phyloP scores from a whole-genome alignment of 2,329 filamentous ascomycete species.

The Penicillium sp. region DNA sequence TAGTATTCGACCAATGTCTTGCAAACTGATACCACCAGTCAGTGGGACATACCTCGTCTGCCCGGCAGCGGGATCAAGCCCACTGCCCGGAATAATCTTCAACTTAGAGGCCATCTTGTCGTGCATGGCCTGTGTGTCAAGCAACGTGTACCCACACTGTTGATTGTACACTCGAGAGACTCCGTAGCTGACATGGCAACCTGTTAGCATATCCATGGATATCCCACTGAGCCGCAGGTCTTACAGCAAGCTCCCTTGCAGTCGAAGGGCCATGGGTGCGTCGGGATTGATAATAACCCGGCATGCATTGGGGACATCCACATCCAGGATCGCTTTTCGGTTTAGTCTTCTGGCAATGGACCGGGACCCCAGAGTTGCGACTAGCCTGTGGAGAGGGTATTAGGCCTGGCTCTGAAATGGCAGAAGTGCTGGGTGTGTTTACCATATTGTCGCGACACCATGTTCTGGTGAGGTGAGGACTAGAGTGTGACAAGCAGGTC shows the following conservation, averaged over 20 bases:
- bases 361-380: slow-evolving; percentile 79
- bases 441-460: slow-evolving; percentile 95
- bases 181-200: slow-evolving; percentile 57
- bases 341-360: slow-evolving; percentile 70
- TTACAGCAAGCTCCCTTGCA: slow-evolving; percentile 83
- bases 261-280: slow-evolving; percentile 81
- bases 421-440: slow-evolving; percentile 28
- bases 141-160: slow-evolving; percentile 81
- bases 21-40: too few species aligned
- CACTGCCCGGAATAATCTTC: slow-evolving; percentile 55
- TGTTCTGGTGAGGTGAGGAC: slow-evolving; percentile 82
- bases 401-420: slow-evolving; percentile 21
- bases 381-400: slow-evolving; percentile 61
- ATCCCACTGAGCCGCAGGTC: slow-evolving; percentile 14
- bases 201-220: not conserved
- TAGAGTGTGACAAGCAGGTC: slow-evolving; percentile 32
- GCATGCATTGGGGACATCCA: slow-evolving; percentile 83
- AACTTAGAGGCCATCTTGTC: slow-evolving; percentile 69
- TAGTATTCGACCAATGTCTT: slow-evolving; percentile 45
- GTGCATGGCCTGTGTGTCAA: slow-evolving; percentile 73
- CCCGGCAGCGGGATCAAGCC: slow-evolving; percentile 67
- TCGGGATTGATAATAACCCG: slow-evolving; percentile 81
- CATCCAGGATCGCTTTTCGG: slow-evolving; percentile 81
- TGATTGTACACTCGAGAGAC: slow-evolving; percentile 81
- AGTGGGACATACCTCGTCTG: slow-evolving; percentile 64